These are phyloP conservation scores for Candida pseudocylindracea DNA, from an alignment of 1,139 yeast species.

Conservation along the genomic window DNA sequence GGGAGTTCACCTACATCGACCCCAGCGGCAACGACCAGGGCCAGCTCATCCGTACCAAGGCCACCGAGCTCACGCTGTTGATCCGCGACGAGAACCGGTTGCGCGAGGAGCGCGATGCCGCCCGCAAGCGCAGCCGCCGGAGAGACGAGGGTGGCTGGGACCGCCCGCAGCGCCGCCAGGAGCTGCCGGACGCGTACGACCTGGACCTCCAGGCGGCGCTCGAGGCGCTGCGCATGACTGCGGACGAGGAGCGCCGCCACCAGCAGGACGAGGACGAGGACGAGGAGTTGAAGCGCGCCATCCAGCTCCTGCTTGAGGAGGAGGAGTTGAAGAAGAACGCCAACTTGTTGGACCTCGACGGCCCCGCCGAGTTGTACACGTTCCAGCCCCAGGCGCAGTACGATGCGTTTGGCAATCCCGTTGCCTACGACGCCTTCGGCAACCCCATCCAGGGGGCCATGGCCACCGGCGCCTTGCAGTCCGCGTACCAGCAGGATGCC, in stretches of 20 bases:
- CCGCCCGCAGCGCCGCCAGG: conserved; percentile 5
- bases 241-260: conserved; percentile 43
- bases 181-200: conserved; percentile 27
- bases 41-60: conserved; percentile 71
- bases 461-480: background rate
- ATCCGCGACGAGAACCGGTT: conserved; percentile 72
- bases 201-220: conserved; percentile 71
- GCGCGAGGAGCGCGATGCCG: conserved; percentile 42
- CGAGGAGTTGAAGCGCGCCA: conserved; percentile 61
- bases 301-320: conserved; percentile 71
- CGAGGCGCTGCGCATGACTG: conserved; percentile 64
- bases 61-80: conserved; percentile 67
- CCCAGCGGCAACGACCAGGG: conserved; percentile 77
- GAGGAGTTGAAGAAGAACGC: conserved; percentile 43
- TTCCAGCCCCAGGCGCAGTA: conserved; percentile 6
- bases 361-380: conserved; percentile 10
- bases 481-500: conserved; percentile 10
- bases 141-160: conserved; percentile 5
- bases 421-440: conserved; percentile 5
- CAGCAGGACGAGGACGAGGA: conserved; percentile 30
- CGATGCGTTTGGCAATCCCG: conserved; percentile 3
- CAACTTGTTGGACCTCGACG: conserved; percentile 33
- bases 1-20: conserved; percentile 78
- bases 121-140: conserved; percentile 6
- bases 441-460: background rate